A percentile compares a stretch with the other conserved stretches of the same genome.
Conservation (phyloP, 140 eudicot species). For the Stevia rebaudiana region DNA sequence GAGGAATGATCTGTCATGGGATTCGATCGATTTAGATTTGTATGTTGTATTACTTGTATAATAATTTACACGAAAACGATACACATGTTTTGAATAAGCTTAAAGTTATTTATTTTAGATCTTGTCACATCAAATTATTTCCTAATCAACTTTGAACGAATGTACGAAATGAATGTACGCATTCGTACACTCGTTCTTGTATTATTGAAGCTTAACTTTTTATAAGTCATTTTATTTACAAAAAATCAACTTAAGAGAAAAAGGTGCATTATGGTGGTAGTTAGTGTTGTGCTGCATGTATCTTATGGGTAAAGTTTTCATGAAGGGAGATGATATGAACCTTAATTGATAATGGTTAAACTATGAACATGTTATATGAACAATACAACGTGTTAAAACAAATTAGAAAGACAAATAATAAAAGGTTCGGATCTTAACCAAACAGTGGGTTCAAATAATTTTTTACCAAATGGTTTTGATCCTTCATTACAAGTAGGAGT, state of each 20-base stretch:
- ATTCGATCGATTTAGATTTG: background rate
- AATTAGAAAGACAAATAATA: background rate
- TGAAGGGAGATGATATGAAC: background rate
- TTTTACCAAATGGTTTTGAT: background rate
- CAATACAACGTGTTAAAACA: too few relatives aligned
- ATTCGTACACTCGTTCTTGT: too few relatives aligned
- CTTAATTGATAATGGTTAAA: background rate
- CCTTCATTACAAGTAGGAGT: background rate
- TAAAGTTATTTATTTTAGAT: background rate
- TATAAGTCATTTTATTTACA: too few relatives aligned
- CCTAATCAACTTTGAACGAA: background rate
- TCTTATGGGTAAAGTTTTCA: background rate
- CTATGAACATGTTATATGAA: background rate
- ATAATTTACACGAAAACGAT: conserved; percentile 19
- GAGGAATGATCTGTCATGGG: background rate
- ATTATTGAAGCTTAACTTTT: too few relatives aligned
- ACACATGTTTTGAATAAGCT: background rate
- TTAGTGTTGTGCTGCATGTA: background rate
- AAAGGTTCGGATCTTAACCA: background rate
- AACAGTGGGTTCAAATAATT: too few relatives aligned
- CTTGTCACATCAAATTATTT: background rate
- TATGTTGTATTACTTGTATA: conserved; percentile 22
- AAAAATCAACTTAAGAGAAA: too few relatives aligned
- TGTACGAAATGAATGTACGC: background rate
- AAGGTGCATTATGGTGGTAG: background rate